A percentile compares a stretch with the other conserved stretches of the same genome.
phyloP scores from a whole-genome alignment of 371 early-diverging fungal genomes.

The Mycotypha africana region DNA sequence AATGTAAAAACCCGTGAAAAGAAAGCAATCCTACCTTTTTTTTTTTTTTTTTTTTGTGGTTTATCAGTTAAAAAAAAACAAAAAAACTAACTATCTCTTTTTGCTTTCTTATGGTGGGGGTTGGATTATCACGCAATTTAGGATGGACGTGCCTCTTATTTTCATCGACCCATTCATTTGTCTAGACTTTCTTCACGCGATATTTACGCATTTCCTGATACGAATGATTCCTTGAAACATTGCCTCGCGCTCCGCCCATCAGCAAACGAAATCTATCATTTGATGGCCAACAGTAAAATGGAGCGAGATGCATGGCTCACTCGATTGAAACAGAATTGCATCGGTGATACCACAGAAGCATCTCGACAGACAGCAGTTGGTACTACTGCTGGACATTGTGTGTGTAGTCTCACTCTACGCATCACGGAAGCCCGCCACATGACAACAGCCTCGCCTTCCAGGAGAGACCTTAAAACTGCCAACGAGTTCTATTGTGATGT shows the following conservation, averaged over 20 bases:
- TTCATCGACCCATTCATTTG: constrained; percentile 19
- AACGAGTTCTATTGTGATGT: constrained; percentile 40
- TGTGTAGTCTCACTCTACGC: constrained; percentile 34
- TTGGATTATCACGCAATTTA: background rate
- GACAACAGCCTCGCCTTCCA: no score
- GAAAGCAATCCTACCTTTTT: background rate
- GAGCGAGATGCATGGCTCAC: constrained; percentile 53
- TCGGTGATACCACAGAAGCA: constrained; percentile 17
- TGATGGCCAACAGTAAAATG: constrained; percentile 38
- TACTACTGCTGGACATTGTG: constrained; percentile 4
- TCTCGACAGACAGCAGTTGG: background rate
- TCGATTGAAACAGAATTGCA: constrained; percentile 38
- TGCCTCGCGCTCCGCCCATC: constrained; percentile 47
- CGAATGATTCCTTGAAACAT: constrained; percentile 44
- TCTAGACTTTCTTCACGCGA: constrained; percentile 27
- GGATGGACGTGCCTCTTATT: constrained; percentile 10
- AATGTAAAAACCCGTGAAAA: constrained; percentile 11
- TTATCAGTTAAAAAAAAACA: no score
- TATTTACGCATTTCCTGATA: constrained; percentile 41
- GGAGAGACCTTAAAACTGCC: no score
- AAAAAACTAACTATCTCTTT: background rate
- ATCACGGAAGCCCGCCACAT: constrained; percentile 45
- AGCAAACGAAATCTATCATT: constrained; percentile 41
- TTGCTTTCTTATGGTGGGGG: no score
- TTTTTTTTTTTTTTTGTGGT: no score